These are phyloP conservation scores for Mycogone perniciosa DNA, from an alignment of 2,329 filamentous ascomycete genomes.

Conservation along the genomic window DNA sequence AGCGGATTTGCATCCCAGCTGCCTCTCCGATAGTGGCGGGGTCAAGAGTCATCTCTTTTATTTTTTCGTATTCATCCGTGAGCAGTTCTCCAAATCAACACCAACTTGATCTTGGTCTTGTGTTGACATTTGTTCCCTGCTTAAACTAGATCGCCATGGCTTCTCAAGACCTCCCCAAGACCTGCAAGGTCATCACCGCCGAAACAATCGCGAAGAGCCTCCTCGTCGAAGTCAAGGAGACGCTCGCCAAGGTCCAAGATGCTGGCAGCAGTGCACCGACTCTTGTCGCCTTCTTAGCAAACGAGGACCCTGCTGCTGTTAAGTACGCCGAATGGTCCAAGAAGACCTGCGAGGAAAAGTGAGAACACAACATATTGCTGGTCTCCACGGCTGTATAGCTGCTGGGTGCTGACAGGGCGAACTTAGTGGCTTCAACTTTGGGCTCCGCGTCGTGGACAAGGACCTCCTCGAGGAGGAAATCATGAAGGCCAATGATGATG, in stretches of 20 bases:
- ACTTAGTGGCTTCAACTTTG: slow-evolving; percentile 77
- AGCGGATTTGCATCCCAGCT: slow-evolving; percentile 1
- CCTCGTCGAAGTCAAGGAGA: slow-evolving; percentile 69
- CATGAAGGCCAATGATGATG: slow-evolving; percentile 74
- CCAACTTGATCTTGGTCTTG: background rate
- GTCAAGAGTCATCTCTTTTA: slow-evolving; percentile 7
- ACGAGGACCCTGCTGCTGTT: slow-evolving; percentile 80
- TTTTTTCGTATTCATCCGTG: background rate
- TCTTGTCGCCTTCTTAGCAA: slow-evolving; percentile 87
- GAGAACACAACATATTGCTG: slow-evolving; percentile 36
- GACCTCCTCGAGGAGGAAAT: slow-evolving; percentile 88
- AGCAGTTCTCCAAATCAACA: background rate
- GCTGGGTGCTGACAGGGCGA: slow-evolving; percentile 10
- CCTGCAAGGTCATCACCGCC: slow-evolving; percentile 91
- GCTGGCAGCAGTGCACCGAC: slow-evolving; percentile 54
- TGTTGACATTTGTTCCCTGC: background rate
- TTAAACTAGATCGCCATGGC: slow-evolving; percentile 20
- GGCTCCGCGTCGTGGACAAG: slow-evolving; percentile 75
- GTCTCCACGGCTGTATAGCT: background rate
- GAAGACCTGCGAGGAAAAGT: slow-evolving; percentile 96
- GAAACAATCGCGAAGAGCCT: slow-evolving; percentile 79
- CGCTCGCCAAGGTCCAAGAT: slow-evolving; percentile 63
- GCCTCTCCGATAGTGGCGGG: slow-evolving; percentile 7
- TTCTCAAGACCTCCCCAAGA: slow-evolving; percentile 44
- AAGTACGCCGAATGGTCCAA: slow-evolving; percentile 97